Base-by-base conservation (phyloP, 345 rosid species). In the Fremontodendron californicum region DNA sequence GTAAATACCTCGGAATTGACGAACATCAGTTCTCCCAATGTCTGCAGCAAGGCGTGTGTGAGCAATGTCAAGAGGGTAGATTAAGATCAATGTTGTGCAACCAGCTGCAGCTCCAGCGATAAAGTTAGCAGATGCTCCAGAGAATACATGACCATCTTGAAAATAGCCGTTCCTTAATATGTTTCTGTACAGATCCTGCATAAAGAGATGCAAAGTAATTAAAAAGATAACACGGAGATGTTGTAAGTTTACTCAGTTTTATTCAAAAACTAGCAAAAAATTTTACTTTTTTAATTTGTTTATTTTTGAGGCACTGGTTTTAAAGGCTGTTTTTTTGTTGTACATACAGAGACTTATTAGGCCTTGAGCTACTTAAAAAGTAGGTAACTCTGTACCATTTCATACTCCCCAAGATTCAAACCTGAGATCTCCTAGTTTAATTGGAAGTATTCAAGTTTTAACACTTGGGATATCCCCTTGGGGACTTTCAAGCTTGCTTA, bases 1-100 rank as follows among this genome's bases (percentile, higher is more conserved):
- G 84, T 69, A 86, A 67, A 93, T 88, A 43, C 99, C 98, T 80
- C 80, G 81, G 66, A 93, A 95, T 58, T 93, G 98, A 19, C 98
- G 99, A 78, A 74, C 88, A 13, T 90, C 93, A 5, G 86, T 82
- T 79, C 87, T 89, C 27, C 97, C 99, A 33, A 91, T 82, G 45
- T 93, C 99, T 27, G 98, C 97, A 37, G 98, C 97, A 60, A 93
- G 90, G 46, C 96, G 97, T 4, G 97, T 96, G 80, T 92, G 98
- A 0, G 98, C 94, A 1, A 93, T 93, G 73, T 93, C 99, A 18
- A 93, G 96, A 9, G 97, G 98, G 86, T 96, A 96, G 80, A 96
- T 92, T 49, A 71, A 6, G 39, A 68, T 43, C 72, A 68, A 43
- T 25, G 72, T 43, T 43, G 96, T 87, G 51, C 99, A 96, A 25